These are phyloP conservation scores for Pueraria montana DNA, from an alignment of 306 rosid species.

Conservation along the genomic window DNA sequence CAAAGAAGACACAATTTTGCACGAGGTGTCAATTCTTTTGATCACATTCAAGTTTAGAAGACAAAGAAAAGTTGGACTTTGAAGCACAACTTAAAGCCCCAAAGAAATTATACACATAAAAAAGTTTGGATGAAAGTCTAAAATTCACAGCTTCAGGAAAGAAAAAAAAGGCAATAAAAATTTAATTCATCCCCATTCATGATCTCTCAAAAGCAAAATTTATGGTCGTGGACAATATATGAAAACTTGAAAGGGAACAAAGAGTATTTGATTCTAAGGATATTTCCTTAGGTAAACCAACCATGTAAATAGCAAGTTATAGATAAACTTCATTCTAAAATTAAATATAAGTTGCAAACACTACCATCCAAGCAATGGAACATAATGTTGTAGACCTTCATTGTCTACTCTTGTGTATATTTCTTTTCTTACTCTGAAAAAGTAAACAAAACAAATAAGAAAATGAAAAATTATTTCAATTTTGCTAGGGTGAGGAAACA, in stretches of 20 bases:
- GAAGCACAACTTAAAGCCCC: not conserved
- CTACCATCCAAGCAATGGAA: not conserved
- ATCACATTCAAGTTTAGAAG: constrained; percentile 7
- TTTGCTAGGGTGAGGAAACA: no score
- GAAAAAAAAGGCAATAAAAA: not conserved
- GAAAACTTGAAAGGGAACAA: no score
- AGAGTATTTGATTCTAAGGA: constrained; percentile 6
- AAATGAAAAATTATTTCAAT: no score
- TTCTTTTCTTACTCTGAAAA: no score
- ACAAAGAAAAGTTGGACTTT: not conserved
- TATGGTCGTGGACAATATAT: no score
- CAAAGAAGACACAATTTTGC: not conserved
- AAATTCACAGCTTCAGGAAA: constrained; percentile 15
- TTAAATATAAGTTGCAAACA: not conserved
- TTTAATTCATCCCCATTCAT: not conserved
- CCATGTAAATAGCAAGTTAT: not conserved
- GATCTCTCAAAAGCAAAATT: constrained; percentile 1
- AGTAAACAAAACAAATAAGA: not conserved
- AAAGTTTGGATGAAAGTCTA: not conserved
- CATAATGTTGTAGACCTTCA: not conserved
- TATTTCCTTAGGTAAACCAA: not conserved
- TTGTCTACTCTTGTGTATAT: no score
- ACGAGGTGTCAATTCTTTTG: not conserved
- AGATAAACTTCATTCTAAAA: not conserved
- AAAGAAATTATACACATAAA: constrained; percentile 6